A percentile compares a stretch with the other conserved stretches of the same genome.
Conservation (phyloP, 805 yeast species). For the Saccharomycopsis sp. region DNA sequence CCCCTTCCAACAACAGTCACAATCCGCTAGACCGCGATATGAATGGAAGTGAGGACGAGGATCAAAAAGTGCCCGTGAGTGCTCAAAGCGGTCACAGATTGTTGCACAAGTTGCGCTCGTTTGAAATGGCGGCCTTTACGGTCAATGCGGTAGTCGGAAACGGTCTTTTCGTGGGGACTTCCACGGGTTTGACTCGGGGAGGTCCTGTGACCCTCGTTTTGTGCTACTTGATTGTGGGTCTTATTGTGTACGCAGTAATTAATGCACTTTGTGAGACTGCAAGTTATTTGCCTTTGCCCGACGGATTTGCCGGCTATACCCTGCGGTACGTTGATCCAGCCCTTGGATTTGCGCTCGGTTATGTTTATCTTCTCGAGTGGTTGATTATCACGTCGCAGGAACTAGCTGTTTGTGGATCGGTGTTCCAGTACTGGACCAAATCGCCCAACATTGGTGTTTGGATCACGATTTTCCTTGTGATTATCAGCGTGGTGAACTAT, state of each 20-base stretch:
- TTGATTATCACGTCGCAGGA: conserved; percentile 50
- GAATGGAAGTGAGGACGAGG: not conserved
- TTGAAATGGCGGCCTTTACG: conserved; percentile 34
- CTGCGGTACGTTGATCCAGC: conserved; percentile 47
- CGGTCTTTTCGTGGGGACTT: conserved; percentile 73
- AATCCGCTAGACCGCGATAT: not conserved
- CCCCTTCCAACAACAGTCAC: not conserved
- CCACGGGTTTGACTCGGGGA: conserved; percentile 58
- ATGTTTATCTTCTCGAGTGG: conserved; percentile 45
- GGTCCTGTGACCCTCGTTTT: conserved; percentile 63
- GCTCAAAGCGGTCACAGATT: not conserved
- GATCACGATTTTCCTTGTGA: conserved; percentile 42
- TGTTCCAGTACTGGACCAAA: conserved; percentile 47
- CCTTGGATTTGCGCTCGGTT: conserved; percentile 54
- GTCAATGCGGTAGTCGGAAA: conserved; percentile 83
- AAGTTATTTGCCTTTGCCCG: conserved; percentile 56
- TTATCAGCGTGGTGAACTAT: conserved; percentile 36
- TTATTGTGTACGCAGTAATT: conserved; percentile 63
- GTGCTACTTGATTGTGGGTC: conserved; percentile 64
- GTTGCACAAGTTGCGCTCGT: not conserved
- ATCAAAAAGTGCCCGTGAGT: not conserved
- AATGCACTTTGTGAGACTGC: conserved; percentile 65
- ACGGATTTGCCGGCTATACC: conserved; percentile 61
- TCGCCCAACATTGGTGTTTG: conserved; percentile 34
- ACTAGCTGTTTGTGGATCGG: conserved; percentile 47